Evolutionary conservation across 2,329 filamentous ascomycete species (phyloP).

Genomic region (Alternaria sp.): DNA sequence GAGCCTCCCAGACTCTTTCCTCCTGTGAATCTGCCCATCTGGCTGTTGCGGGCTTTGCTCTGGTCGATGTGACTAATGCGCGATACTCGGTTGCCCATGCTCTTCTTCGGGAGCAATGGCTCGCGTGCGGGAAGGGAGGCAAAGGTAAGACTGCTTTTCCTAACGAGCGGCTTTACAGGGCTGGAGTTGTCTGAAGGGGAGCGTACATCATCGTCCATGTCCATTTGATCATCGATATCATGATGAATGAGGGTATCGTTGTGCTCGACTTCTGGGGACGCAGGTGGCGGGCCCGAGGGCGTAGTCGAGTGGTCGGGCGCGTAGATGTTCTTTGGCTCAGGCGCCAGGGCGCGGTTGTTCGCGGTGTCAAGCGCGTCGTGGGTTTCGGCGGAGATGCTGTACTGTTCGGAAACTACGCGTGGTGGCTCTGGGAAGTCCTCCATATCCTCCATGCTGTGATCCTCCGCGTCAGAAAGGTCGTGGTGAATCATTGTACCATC

Average conservation of each 20-base stretch:
- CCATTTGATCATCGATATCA: slow-evolving; percentile 48
- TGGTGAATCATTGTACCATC: slow-evolving; percentile 37
- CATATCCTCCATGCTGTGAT: slow-evolving; percentile 27
- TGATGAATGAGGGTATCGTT: slow-evolving; percentile 42
- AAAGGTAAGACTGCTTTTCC: slow-evolving; percentile 95
- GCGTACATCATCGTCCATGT: slow-evolving; percentile 60
- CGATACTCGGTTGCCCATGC: slow-evolving; percentile 73
- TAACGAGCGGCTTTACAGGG: slow-evolving; percentile 75
- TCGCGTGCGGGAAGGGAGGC: slow-evolving; percentile 90
- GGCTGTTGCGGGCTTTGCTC: slow-evolving; percentile 67
- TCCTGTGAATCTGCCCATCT: slow-evolving; percentile 74
- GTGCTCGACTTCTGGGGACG: slow-evolving; percentile 28
- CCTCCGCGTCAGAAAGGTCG: slow-evolving; percentile 25
- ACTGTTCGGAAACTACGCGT: slow-evolving; percentile 34
- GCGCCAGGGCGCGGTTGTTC: slow-evolving; percentile 24
- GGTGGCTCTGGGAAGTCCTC: slow-evolving; percentile 30
- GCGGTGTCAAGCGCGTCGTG: slow-evolving; percentile 40
- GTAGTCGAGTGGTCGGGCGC: slow-evolving; percentile 26
- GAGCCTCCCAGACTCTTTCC: slow-evolving; percentile 68
- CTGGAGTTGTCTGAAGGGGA: slow-evolving; percentile 75
- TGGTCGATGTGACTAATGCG: slow-evolving; percentile 80
- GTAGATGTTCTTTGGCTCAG: slow-evolving; percentile 32
- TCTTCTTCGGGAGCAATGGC: slow-evolving; percentile 83
- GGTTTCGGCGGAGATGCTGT: slow-evolving; percentile 41
- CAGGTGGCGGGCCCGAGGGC: slow-evolving; percentile 29